Percentiles rank a stretch among this genome's conserved stretches.
Evolutionary conservation across 208 protist species (phyloP).

Genomic region (Acanthamoeba lenticulata): DNA sequence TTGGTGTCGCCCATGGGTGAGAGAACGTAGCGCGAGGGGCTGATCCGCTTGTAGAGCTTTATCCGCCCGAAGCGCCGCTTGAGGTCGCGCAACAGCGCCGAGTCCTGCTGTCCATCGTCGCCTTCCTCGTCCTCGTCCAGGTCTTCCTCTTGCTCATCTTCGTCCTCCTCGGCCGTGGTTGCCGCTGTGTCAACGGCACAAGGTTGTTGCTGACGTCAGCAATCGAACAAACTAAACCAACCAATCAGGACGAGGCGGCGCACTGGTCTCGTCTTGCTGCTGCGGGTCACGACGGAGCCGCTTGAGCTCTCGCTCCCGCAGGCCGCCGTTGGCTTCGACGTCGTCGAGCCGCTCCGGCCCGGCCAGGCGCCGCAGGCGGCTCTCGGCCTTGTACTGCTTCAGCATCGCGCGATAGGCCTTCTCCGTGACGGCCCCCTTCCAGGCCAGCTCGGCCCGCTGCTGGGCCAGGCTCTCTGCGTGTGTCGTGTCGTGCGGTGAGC

Average conservation of each 20-base stretch:
- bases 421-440: not conserved
- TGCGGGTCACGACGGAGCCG: not conserved
- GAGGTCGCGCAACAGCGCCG: not conserved
- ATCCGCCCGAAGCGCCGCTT: not conserved
- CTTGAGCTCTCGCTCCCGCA: not conserved
- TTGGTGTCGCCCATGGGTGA: slow-evolving; percentile 13
- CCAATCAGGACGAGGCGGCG: not conserved
- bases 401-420: not conserved
- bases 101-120: too few relatives aligned
- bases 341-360: not conserved
- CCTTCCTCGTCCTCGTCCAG: not conserved
- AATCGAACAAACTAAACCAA: too few relatives aligned
- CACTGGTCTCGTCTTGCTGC: not conserved
- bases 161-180: not conserved
- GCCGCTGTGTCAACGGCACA: not conserved
- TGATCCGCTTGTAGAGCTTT: not conserved
- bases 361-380: not conserved
- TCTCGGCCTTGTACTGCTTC: slow-evolving; percentile 25
- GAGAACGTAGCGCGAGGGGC: slow-evolving; percentile 2
- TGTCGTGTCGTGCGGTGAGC: not conserved
- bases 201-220: too few relatives aligned
- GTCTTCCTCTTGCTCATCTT: not conserved
- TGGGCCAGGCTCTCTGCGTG: not conserved
- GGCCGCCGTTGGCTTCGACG: too few relatives aligned
- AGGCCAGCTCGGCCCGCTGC: not conserved